Percentiles rank a stretch among this genome's conserved stretches.
These are phyloP conservation scores for Xerocomellus chrysenteron DNA, from an alignment of 768 basidiomycete species.

Conservation along the genomic window DNA sequence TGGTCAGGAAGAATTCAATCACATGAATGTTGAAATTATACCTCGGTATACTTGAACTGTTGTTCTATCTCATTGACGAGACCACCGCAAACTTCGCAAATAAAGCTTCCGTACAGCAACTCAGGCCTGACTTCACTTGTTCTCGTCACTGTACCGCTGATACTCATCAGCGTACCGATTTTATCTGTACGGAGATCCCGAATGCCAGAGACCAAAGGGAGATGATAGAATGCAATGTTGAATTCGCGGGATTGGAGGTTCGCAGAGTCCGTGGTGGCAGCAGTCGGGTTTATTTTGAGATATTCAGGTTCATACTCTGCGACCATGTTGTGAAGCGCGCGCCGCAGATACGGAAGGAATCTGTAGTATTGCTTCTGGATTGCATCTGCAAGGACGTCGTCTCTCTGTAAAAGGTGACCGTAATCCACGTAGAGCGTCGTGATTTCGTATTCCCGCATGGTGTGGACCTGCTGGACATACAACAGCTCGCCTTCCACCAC, in stretches of 20 bases:
- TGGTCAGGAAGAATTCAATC: slow-evolving; percentile 7
- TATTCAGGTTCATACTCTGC: slow-evolving; percentile 90
- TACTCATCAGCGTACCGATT: slow-evolving; percentile 92
- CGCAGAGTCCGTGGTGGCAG: slow-evolving; percentile 82
- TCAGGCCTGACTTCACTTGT: slow-evolving; percentile 98
- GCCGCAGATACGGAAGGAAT: slow-evolving; percentile 91
- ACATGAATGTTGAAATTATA: slow-evolving; percentile 27
- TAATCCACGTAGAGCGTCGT: slow-evolving; percentile 98
- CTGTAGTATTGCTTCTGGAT: slow-evolving; percentile 96
- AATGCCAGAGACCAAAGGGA: slow-evolving; percentile 92
- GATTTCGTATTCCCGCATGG: slow-evolving; percentile 91
- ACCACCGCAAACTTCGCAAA: slow-evolving; percentile 86
- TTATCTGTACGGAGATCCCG: slow-evolving; percentile 90
- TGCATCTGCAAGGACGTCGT: slow-evolving; percentile 91
- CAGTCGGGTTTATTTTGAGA: slow-evolving; percentile 89
- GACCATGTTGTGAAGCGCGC: slow-evolving; percentile 87
- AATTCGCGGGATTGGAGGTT: slow-evolving; percentile 93
- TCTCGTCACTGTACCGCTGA: slow-evolving; percentile 95
- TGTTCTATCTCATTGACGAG: slow-evolving; percentile 93
- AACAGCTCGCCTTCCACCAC: slow-evolving; percentile 61
- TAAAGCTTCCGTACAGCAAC: slow-evolving; percentile 88
- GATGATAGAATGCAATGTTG: slow-evolving; percentile 90
- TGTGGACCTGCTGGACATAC: slow-evolving; percentile 92
- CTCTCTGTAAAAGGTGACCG: slow-evolving; percentile 81
- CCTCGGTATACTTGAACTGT: slow-evolving; percentile 99